Evolutionary conservation across 306 rosid species (phyloP), one percentile per base, ranked within the genome.

Genomic region (Dicorynia guianensis): DNA sequence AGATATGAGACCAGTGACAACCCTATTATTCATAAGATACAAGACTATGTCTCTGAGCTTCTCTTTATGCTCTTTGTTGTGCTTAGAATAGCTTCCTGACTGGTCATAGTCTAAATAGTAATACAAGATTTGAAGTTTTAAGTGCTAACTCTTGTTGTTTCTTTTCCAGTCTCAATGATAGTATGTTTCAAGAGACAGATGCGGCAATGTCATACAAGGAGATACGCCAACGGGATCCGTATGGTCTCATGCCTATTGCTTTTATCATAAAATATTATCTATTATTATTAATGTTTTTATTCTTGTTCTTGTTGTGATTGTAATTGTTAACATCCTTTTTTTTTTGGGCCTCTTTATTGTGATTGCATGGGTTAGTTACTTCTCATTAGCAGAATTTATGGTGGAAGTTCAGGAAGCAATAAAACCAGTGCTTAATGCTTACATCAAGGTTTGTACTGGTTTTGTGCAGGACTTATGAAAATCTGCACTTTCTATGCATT

Each of bases 371-470:
- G 57, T 53, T 71, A 95, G 97, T 70, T 71, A 74, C 44, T 95
- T 95, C 88, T 92, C 97, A 7, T 82, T 92, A 76, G 90, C 93
- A 10, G 97, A 95, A 36, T 91, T 95, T 79, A 86, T 90, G 62
- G 87, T 72, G 42, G 97, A 92, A 81, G 92, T 95, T 63, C 97
- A 90, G 83, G 96, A 90, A 74, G 96, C 86, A 61, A 80, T 89
- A 78, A 95, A 87, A 85, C 99, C 99, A 0, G 99, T 95, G 73
- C 88, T 95, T 59, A 82, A 83, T 79, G 96, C 99, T 73, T 95
- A 95, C 79, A 65, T 89, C 52, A 89, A 89, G 93, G 97, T 90
- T 74, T 35, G 83, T 62, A 54, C 66, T 65, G 67, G 61, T 67
- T 63, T 74, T 75, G 47, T 61, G 44, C 42, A 52, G 17, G 64